Evolutionary conservation across 2,329 filamentous ascomycete species (phyloP), one percentile per base, ranked within the genome.

Genomic region (Calycina herbarum): DNA sequence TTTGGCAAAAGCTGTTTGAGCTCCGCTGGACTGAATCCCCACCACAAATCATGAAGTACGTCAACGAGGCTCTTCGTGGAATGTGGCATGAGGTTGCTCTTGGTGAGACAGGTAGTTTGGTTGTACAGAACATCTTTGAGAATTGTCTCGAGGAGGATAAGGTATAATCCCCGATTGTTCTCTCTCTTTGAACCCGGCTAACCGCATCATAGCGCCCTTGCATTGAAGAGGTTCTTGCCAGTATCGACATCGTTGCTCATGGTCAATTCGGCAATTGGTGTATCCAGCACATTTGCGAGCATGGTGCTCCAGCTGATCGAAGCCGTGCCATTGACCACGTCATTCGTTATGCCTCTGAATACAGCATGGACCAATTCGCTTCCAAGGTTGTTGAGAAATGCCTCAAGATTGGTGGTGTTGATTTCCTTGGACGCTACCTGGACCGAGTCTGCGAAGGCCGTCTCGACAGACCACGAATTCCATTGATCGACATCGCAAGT

Each of bases 261-360:
- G 95, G 95, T 31, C 95, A 99, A 77, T 99, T 99, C 76, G 95
- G 95, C 64, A 99, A 99, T 78, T 99, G 95, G 95, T 99, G 95
- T 81, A 98, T 99, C 74, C 95, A 99, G 80, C 95, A 99, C 79
- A 93, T 99, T 73, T 99, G 95, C 79, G 95, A 99, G 78, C 95
- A 99, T 76, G 94, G 96, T 61, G 90, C 90, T 65, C 91, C 94
- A 38, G 89, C 90, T 51, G 96, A 99, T 78, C 94, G 94, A 73
- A 94, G 90, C 79, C 90, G 94, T 71, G 95, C 96, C 57, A 90
- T 97, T 74, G 94, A 99, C 72, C 94, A 98, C 78, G 94, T 99
- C 74, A 90, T 99, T 71, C 90, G 90, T 69, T 96, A 93, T 79
- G 92, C 94, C 38, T 91, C 93, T 17, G 94, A 97, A 79, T 99